Conservation (phyloP, 2,329 filamentous ascomycete species). For the Aspergillus cejpii region DNA sequence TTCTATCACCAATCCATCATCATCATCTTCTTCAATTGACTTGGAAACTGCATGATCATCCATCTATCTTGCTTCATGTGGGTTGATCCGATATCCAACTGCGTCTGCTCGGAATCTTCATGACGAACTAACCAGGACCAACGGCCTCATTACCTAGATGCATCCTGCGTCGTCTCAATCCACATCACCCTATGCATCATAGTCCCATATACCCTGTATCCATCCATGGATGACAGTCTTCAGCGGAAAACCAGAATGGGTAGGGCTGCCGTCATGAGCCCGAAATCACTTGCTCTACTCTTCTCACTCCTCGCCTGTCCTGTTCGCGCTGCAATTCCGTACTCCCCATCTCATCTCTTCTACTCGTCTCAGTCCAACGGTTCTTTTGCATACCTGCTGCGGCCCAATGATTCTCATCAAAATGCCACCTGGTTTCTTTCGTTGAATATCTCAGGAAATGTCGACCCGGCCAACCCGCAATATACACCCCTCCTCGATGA, state of each 20-base stretch:
- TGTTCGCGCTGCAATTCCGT: conserved; percentile 53
- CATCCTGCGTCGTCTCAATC: conserved; percentile 6
- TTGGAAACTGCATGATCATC: not conserved
- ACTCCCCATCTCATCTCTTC: conserved; percentile 69
- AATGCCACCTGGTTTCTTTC: conserved; percentile 52
- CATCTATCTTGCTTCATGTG: conserved; percentile 8
- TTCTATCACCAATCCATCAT: too few species aligned
- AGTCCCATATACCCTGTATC: conserved; percentile 1
- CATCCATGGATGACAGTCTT: conserved; percentile 17
- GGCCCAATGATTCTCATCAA: conserved; percentile 46
- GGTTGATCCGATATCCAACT: conserved; percentile 4
- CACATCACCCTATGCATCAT: conserved; percentile 4
- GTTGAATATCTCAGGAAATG: conserved; percentile 56
- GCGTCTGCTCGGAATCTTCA: conserved; percentile 10
- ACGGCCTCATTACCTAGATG: conserved; percentile 12
- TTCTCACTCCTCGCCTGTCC: conserved; percentile 19
- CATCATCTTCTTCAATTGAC: not conserved
- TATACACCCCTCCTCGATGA: conserved; percentile 25
- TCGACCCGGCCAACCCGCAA: conserved; percentile 45
- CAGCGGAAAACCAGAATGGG: conserved; percentile 9
- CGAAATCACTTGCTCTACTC: conserved; percentile 12
- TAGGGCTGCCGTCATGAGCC: conserved; percentile 8
- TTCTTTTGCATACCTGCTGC: conserved; percentile 64
- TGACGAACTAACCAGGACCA: conserved; percentile 10
- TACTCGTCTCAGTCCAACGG: conserved; percentile 46